Evolutionary conservation across 208 protist species (phyloP).

Genomic region (Zelonia costaricensis): DNA sequence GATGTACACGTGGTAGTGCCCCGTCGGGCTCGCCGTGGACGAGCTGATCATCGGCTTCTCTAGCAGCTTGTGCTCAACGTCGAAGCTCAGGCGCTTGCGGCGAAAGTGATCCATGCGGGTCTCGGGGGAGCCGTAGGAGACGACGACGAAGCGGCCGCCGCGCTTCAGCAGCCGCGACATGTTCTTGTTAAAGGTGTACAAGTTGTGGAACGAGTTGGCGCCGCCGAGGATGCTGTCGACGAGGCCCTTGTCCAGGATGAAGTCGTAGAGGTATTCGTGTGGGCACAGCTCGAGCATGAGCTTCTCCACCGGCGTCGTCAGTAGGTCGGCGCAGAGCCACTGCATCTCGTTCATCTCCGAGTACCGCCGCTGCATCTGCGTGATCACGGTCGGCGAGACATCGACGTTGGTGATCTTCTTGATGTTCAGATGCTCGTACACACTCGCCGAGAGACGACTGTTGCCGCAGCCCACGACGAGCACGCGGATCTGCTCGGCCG

Average conservation of each 20-base stretch:
- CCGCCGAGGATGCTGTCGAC: conserved; percentile 88
- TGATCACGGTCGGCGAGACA: conserved; percentile 86
- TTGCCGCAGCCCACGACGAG: conserved; percentile 92
- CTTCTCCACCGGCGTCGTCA: conserved; percentile 80
- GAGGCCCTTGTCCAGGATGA: conserved; percentile 91
- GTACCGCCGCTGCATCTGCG: conserved; percentile 87
- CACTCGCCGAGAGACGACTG: conserved; percentile 71
- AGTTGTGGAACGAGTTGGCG: conserved; percentile 88
- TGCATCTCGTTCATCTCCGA: conserved; percentile 86
- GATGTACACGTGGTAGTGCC: conserved; percentile 92
- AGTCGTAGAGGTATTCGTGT: conserved; percentile 83
- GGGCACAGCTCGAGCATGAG: conserved; percentile 78
- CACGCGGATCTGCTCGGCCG: conserved; percentile 77
- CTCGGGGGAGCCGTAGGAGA: conserved; percentile 90
- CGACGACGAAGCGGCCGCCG: conserved; percentile 79
- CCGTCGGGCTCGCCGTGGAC: conserved; percentile 65
- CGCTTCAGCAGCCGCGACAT: conserved; percentile 88
- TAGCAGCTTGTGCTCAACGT: conserved; percentile 82
- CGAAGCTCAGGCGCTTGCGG: conserved; percentile 83
- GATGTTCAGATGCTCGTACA: conserved; percentile 88
- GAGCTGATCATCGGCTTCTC: conserved; percentile 91
- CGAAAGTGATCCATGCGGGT: conserved; percentile 91
- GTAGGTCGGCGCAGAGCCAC: conserved; percentile 83
- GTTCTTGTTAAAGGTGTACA: conserved; percentile 89
- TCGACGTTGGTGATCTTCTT: conserved; percentile 92